Evolutionary conservation across 306 rosid species (phyloP), one percentile per base, ranked within the genome.

Genomic region (Cucurbita pepo): DNA sequence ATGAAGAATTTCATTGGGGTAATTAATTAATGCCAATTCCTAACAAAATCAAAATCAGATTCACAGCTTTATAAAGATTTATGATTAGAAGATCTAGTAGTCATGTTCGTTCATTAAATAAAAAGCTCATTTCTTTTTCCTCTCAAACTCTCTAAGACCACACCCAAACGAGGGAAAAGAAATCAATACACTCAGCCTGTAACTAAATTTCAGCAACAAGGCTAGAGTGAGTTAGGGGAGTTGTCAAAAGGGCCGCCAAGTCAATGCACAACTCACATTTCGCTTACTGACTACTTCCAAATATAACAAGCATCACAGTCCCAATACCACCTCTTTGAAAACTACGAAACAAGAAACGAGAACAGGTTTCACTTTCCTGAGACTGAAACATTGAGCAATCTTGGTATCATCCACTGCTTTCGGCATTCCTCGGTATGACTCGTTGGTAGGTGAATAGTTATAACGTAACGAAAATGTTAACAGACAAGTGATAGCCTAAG

Each of bases 401-500:
- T 67, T 3, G 22, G 43, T 19, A 25, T 45, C 56, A 7, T 13
- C 18, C 1, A 25, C 25, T 25, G 72, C 72, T 67, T 48, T 48
- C 10, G 12, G 0, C 21, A 5, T 67, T 47, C 41, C 40, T 47
- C 10, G 43, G 10, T 19, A 44, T 19, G 38, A 19, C 37, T 65
- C 8, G n/a, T 40, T 16, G 10, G 53, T 44, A 22, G 40, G 16
- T 13, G 12, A 45, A 21, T 38, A 14, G 45, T 44, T 12, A 16
- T 14, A 40, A 18, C 70, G 9, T 6, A 15, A 48, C 6, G 48
- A 16, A 63, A 62, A 70, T 54, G 21, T 38, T 82, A 82, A 75
- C 82, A 82, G 59, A 82, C 85, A 18, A 82, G 82, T 4, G 85
- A 82, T 63, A 79, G 70, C 48, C 80, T 72, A 43, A 82, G 82